Percentiles rank a stretch among this genome's conserved stretches.
phyloP scores from a whole-genome alignment of 345 rosid genomes.

The Eucalyptus grandis region DNA sequence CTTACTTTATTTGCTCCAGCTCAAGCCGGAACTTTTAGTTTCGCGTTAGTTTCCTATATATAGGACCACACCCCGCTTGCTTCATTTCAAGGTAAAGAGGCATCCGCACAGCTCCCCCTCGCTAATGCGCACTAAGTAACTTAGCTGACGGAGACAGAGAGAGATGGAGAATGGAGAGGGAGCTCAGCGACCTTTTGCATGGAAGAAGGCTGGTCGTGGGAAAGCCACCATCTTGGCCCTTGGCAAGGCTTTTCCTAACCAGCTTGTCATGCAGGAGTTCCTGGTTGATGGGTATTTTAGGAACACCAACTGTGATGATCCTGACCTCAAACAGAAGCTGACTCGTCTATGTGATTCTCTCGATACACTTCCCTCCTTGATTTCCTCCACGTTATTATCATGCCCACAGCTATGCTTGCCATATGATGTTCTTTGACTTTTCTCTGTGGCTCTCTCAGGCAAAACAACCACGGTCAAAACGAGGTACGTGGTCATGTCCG shows the following conservation, averaged over 20 bases:
- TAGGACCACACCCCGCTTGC: background rate
- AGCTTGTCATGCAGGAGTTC: conserved; percentile 92
- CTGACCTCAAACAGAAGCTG: conserved; percentile 81
- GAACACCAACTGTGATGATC: conserved; percentile 88
- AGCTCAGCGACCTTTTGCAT: conserved; percentile 7
- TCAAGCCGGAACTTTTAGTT: background rate
- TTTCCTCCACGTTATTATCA: background rate
- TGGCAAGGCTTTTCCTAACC: conserved; percentile 94
- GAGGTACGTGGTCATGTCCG: conserved; percentile 94
- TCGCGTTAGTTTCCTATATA: conserved; percentile 5
- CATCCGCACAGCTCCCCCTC: background rate
- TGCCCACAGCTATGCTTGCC: background rate
- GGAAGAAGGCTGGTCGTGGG: conserved; percentile 28
- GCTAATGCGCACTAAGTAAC: background rate
- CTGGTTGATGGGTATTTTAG: conserved; percentile 88
- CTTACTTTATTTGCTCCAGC: background rate
- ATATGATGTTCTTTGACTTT: background rate
- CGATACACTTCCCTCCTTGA: background rate
- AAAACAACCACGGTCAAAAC: conserved; percentile 93
- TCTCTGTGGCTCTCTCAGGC: conserved; percentile 27
- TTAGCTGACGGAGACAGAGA: background rate
- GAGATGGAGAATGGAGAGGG: conserved; percentile 43
- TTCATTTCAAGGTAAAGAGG: background rate
- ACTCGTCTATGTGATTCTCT: conserved; percentile 59
- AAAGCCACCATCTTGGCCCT: conserved; percentile 82